Evolutionary conservation across 2,329 filamentous ascomycete species (phyloP).

Genomic region (Scedosporium boydii): DNA sequence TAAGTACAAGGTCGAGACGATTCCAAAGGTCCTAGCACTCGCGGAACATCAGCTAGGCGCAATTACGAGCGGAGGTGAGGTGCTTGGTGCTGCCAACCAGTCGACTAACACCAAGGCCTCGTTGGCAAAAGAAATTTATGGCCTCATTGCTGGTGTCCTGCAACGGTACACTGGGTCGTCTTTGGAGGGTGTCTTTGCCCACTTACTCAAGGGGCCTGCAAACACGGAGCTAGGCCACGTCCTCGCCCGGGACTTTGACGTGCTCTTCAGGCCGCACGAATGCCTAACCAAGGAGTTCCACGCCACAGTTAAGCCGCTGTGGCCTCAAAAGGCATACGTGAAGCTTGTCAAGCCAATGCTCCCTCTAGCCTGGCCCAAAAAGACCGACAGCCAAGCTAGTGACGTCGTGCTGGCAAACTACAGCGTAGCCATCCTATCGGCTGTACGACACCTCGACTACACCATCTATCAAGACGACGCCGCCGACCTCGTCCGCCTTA

Average conservation of each 20-base stretch:
- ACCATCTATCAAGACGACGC: conserved; percentile 43
- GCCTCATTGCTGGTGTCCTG: conserved; percentile 21
- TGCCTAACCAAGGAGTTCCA: conserved; percentile 30
- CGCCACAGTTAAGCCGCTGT: conserved; percentile 33
- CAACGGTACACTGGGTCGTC: conserved; percentile 27
- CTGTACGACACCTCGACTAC: conserved; percentile 39
- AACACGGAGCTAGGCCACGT: conserved; percentile 24
- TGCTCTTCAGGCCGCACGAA: conserved; percentile 29
- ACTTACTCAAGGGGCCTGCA: conserved; percentile 24
- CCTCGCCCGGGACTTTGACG: conserved; percentile 31
- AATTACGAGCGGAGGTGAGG: neutral
- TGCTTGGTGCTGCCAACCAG: neutral
- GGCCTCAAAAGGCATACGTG: conserved; percentile 40
- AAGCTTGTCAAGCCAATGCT: conserved; percentile 36
- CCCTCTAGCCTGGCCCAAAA: conserved; percentile 27
- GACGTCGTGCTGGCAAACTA: conserved; percentile 26
- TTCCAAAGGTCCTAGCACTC: conserved; percentile 10
- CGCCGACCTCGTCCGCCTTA: conserved; percentile 35
- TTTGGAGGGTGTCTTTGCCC: conserved; percentile 21
- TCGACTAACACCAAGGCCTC: neutral
- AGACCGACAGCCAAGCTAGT: conserved; percentile 16
- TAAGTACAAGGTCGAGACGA: conserved; percentile 30
- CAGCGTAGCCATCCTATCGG: conserved; percentile 36
- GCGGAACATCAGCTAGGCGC: conserved; percentile 14
- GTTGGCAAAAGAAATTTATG: conserved; percentile 12